A percentile compares a stretch with the other conserved stretches of the same genome.
These are phyloP conservation scores for Parietaria judaica DNA, from an alignment of 306 rosid species.

Conservation along the genomic window DNA sequence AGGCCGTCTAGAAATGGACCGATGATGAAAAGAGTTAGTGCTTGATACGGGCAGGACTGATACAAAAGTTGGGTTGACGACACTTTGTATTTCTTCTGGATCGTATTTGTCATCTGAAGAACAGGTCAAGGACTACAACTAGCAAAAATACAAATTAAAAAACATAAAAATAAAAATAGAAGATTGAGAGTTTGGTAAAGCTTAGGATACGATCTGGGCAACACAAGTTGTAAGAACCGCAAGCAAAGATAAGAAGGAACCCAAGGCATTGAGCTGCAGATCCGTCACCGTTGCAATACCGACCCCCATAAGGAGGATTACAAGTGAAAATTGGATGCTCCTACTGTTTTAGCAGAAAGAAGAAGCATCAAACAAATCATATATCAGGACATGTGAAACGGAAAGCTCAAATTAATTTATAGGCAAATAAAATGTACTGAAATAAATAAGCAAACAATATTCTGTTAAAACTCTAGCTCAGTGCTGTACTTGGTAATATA, in stretches of 20 bases:
- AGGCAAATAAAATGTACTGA: too few relatives aligned
- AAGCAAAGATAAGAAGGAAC: conserved; percentile 81
- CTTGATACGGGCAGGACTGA: conserved; percentile 92
- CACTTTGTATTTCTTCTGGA: conserved; percentile 93
- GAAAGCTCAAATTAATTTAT: not conserved
- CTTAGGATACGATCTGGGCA: conserved; percentile 95
- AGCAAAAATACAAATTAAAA: conserved; percentile 1
- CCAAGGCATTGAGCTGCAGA: conserved; percentile 89
- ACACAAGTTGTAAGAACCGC: conserved; percentile 94
- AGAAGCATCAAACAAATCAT: not conserved
- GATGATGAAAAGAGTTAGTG: conserved; percentile 59
- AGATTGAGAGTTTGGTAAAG: conserved; percentile 16
- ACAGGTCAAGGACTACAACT: conserved; percentile 40
- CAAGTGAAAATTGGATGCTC: conserved; percentile 72
- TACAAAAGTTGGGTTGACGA: conserved; percentile 95
- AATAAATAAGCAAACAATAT: too few relatives aligned
- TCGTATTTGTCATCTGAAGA: conserved; percentile 88
- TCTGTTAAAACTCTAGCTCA: too few relatives aligned
- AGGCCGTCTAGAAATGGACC: conserved; percentile 88
- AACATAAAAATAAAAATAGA: not conserved
- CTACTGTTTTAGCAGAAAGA: conserved; percentile 41
- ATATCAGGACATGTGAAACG: not conserved
- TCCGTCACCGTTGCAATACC: conserved; percentile 97
- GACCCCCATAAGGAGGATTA: conserved; percentile 79
- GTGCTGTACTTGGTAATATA: not conserved